Base-by-base conservation (phyloP, 768 basidiomycete genomes). In the Crassisporium funariophilum region DNA sequence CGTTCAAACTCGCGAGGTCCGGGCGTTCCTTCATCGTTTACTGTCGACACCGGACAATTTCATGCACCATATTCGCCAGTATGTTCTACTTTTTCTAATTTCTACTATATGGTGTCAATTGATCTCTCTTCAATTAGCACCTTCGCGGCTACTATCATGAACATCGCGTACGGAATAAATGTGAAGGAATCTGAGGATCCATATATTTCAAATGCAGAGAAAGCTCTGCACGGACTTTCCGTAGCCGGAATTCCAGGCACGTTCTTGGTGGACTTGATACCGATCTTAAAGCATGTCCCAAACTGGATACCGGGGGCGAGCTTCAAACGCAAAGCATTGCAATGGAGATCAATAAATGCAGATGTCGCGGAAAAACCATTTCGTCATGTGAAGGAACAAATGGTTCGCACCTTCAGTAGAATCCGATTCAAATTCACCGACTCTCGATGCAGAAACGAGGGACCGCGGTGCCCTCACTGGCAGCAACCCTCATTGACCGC, bases 1-100 rank as follows among this genome's bases (percentile, higher is more conserved):
- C 5, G 59, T 69, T 16, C 78, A 80, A 54, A 61, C 65, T 3
- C 73, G 66, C 44, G 74, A 74, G 45, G 68, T 71, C 7, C 67
- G 74, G 29, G 57, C 63, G 3, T 70, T 82, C 24, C 63, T 81
- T 20, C 66, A 67, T 33, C 66, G 64, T 11, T 56, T 80, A 2
- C 50, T 77, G 6, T 54, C 70, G 11, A 58, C 67, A 5, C 75
- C 69, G 1, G 62, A 74, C 11, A 57, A 75, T 15, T 65, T 77
- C 21, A 67, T 49, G 48, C 49, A 54, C 31, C 57, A 55, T 20
- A 51, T 57, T 29, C 47, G 47, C 36, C 52, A 58, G 60, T 57
- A 36, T 43, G 56, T 56, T 31, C 1, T 35, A 22, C 10, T 36
- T 43, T 22, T 13, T 45, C n/a, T 33, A 45, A n/a, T 41, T 35